phyloP scores from a whole-genome alignment of 108 stramenopile species.

The Cyclotella sp. region DNA sequence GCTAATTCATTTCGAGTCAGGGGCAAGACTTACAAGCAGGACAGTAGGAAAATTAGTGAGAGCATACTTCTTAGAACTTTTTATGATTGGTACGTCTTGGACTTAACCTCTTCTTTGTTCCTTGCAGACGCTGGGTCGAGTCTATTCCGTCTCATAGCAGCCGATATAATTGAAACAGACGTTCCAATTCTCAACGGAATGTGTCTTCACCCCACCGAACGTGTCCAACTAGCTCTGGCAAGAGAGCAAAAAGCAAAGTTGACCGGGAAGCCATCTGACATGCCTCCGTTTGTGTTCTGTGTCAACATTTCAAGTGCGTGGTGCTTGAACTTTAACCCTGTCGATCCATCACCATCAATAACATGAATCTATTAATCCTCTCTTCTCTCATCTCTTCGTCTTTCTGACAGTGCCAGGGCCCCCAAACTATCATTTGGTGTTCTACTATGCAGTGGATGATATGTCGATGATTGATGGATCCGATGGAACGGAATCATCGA shows the following conservation, averaged over 20 bases:
- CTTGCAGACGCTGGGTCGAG: constrained; percentile 67
- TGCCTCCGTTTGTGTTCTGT: constrained; percentile 81
- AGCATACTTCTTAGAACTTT: neutral
- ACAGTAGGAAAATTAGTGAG: constrained; percentile 69
- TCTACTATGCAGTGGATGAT: constrained; percentile 88
- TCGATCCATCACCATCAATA: neutral
- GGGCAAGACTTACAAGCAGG: constrained; percentile 78
- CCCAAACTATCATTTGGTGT: constrained; percentile 79
- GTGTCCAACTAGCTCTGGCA: constrained; percentile 82
- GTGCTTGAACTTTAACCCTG: neutral
- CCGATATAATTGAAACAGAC: constrained; percentile 81
- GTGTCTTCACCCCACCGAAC: constrained; percentile 80
- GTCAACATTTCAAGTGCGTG: constrained; percentile 52
- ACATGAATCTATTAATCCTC: neutral
- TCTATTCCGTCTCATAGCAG: constrained; percentile 86
- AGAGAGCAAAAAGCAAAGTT: constrained; percentile 52
- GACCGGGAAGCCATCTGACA: constrained; percentile 53
- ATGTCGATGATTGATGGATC: constrained; percentile 78
- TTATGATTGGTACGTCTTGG: neutral
- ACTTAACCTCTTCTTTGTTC: neutral
- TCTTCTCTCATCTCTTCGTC: constrained; percentile 18
- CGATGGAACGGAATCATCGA: constrained; percentile 74
- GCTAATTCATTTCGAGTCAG: constrained; percentile 88
- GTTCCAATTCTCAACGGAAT: constrained; percentile 75
- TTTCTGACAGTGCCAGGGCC: constrained; percentile 73